Percentiles rank a stretch among this genome's conserved stretches.
Conservation (phyloP, 176 grass and related monocot genomes). For the Bonia amplexicaulis region DNA sequence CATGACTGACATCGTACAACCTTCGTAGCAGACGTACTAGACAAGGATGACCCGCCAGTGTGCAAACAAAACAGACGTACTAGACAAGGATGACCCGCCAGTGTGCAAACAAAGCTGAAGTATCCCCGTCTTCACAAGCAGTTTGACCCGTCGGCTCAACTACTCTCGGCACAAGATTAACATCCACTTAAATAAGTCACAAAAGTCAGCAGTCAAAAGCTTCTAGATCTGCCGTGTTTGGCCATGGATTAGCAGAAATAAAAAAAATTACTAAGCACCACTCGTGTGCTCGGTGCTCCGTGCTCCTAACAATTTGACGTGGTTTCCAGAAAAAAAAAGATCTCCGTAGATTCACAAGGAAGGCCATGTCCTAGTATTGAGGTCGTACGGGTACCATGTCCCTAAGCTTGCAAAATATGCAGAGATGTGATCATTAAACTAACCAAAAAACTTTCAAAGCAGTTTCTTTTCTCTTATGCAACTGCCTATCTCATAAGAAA, state of each 20-base stretch:
- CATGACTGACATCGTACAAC: conserved; percentile 14
- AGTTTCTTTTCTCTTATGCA: not conserved
- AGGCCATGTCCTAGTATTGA: not conserved
- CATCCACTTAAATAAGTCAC: not conserved
- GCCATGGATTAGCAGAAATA: not conserved
- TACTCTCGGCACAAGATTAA: not conserved
- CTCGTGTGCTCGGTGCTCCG: conserved; percentile 3
- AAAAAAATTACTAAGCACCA: conserved; percentile 6
- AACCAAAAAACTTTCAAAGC: not conserved
- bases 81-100: not conserved
- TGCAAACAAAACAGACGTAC: not conserved
- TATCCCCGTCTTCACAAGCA: not conserved
- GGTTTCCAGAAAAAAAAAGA: not conserved
- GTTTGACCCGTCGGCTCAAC: conserved; percentile 36
- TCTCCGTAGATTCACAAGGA: not conserved
- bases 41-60: not conserved
- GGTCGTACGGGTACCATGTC: not conserved
- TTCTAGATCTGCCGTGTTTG: conserved; percentile 18
- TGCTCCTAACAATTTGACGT: not conserved
- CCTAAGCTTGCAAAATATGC: not conserved
- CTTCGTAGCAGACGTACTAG: not conserved
- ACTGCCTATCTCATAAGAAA: not conserved
- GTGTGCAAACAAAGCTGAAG: conserved; percentile 9
- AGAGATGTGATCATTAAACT: not conserved
- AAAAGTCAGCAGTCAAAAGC: conserved; percentile 15